Evolutionary conservation across 805 yeast genomes (phyloP).

Genomic region (Zygosaccharomyces gambellarensis): DNA sequence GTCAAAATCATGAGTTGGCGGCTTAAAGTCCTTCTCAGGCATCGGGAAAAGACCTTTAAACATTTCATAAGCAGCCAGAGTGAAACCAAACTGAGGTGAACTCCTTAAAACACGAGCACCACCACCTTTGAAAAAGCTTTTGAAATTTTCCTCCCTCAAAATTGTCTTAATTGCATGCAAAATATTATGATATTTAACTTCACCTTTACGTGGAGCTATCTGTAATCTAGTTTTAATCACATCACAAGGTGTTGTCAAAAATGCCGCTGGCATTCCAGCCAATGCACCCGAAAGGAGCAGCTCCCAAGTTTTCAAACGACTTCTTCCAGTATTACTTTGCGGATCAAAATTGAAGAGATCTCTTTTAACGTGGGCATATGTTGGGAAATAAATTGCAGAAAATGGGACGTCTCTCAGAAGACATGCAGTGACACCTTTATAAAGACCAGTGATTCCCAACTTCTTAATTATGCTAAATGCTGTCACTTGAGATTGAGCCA

Average conservation of each 20-base stretch:
- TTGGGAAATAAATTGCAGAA: constrained; percentile 94
- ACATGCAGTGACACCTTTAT: constrained; percentile 90
- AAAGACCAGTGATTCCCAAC: constrained; percentile 79
- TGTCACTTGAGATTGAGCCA: constrained; percentile 32
- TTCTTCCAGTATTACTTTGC: constrained; percentile 49
- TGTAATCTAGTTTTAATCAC: constrained; percentile 94
- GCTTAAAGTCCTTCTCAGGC: constrained; percentile 31
- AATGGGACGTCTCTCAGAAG: constrained; percentile 92
- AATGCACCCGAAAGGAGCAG: constrained; percentile 82
- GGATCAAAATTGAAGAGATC: constrained; percentile 82
- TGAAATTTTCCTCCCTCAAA: constrained; percentile 72
- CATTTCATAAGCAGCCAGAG: constrained; percentile 93
- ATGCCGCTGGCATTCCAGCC: constrained; percentile 98
- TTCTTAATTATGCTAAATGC: constrained; percentile 65
- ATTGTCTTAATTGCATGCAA: constrained; percentile 72
- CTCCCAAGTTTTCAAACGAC: constrained; percentile 73
- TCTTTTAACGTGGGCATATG: constrained; percentile 89
- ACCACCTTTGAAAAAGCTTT: constrained; percentile 93
- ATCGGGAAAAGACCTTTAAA: constrained; percentile 77
- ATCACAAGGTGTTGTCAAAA: constrained; percentile 93
- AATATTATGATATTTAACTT: constrained; percentile 71
- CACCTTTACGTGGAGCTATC: constrained; percentile 73
- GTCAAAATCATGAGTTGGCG: constrained; percentile 8
- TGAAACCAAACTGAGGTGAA: constrained; percentile 96
- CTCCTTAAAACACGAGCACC: constrained; percentile 91